Conservation (phyloP, 345 rosid species). For the Populus pruinosa region DNA sequence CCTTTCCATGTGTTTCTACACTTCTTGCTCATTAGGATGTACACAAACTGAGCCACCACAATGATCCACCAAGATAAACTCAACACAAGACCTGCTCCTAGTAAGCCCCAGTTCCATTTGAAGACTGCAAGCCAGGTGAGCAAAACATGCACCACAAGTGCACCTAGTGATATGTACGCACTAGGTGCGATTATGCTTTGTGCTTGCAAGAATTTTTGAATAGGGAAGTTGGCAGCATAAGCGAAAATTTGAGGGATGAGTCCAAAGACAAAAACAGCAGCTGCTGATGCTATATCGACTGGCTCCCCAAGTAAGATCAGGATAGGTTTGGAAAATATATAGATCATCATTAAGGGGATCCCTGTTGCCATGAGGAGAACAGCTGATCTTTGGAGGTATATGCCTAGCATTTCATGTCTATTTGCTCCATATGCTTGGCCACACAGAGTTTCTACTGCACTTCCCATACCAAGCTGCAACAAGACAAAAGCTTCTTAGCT, state of each 20-base stretch:
- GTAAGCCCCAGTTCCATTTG: conserved; percentile 15
- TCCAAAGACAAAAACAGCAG: conserved; percentile 31
- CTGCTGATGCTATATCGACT: conserved; percentile 47
- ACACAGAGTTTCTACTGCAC: conserved; percentile 75
- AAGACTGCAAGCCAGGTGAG: conserved; percentile 19
- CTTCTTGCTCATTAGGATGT: conserved; percentile 6
- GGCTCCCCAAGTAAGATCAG: conserved; percentile 52
- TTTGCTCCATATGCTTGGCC: conserved; percentile 83
- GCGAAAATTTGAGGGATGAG: conserved; percentile 13
- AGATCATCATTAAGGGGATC: conserved; percentile 44
- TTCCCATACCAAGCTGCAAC: conserved; percentile 47
- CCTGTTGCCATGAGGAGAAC: conserved; percentile 48
- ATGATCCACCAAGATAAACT: conserved; percentile 26
- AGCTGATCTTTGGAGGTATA: conserved; percentile 66
- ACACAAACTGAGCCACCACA: conserved; percentile 15
- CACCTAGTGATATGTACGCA: conserved; percentile 15
- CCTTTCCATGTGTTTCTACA: conserved; percentile 25
- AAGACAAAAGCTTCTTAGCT: not conserved
- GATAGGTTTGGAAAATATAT: conserved; percentile 49
- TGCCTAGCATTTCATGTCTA: conserved; percentile 60
- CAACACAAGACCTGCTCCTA: conserved; percentile 21
- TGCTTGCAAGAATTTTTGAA: conserved; percentile 32
- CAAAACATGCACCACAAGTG: conserved; percentile 12
- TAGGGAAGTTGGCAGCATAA: conserved; percentile 53
- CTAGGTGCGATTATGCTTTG: conserved; percentile 24